A percentile compares a stretch with the other conserved stretches of the same genome.
These are phyloP conservation scores for Candida corydali DNA, from an alignment of 805 yeast genomes.

Conservation along the genomic window DNA sequence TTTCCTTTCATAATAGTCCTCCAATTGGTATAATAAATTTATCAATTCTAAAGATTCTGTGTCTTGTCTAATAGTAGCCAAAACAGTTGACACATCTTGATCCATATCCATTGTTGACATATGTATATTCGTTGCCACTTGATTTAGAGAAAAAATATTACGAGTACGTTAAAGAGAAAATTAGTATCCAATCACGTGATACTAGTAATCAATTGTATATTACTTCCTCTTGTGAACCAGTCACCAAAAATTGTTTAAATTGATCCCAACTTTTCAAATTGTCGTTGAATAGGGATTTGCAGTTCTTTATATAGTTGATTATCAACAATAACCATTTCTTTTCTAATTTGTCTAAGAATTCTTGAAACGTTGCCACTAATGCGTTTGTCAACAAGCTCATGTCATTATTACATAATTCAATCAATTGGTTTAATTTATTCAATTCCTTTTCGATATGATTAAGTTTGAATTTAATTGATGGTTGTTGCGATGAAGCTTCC, in stretches of 20 bases:
- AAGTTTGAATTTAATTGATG: conserved; percentile 24
- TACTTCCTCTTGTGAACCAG: conserved; percentile 2
- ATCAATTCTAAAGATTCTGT: conserved; percentile 58
- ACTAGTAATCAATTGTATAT: background rate
- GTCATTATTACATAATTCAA: conserved; percentile 40
- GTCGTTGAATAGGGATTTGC: conserved; percentile 28
- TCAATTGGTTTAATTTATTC: conserved; percentile 45
- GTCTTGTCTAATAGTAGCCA: conserved; percentile 61
- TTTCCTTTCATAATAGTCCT: conserved; percentile 82
- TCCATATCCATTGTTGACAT: conserved; percentile 34
- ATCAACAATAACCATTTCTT: conserved; percentile 35
- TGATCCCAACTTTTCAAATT: conserved; percentile 32
- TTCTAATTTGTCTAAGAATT: conserved; percentile 36
- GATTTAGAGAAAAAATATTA: background rate
- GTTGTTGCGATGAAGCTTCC: background rate
- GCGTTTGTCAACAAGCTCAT: conserved; percentile 40
- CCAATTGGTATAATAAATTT: conserved; percentile 62
- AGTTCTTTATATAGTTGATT: conserved; percentile 32
- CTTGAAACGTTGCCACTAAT: conserved; percentile 37
- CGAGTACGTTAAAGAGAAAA: background rate
- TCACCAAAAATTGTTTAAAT: conserved; percentile 16
- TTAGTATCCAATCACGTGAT: background rate
- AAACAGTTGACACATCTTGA: conserved; percentile 39
- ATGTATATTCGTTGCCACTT: conserved; percentile 2
- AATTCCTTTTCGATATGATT: conserved; percentile 39